Percentiles rank a stretch among this genome's conserved stretches.
Conservation (phyloP, 305 asterid species). For the Fraxinus paxiana region DNA sequence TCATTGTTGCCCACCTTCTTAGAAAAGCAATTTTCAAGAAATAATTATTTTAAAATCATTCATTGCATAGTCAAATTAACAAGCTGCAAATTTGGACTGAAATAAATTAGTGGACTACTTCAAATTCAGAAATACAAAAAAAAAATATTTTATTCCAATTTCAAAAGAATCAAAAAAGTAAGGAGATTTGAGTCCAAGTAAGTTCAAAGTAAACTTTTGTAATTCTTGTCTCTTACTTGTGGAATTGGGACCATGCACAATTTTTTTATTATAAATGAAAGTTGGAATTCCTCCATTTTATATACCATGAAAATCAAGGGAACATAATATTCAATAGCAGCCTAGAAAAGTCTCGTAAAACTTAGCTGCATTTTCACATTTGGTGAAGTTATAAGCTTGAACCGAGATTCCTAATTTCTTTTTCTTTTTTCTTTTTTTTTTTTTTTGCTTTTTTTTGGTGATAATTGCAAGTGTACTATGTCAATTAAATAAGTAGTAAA, state of each 20-base stretch:
- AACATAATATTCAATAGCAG: constrained; percentile 21
- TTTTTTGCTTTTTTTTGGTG: too few relatives aligned
- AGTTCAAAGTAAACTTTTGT: constrained; percentile 39
- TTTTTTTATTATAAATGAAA: constrained; percentile 24
- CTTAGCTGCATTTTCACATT: constrained; percentile 44
- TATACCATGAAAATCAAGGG: constrained; percentile 32
- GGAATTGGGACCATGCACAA: constrained; percentile 45
- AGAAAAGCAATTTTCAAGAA: constrained; percentile 26
- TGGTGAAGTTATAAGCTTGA: background rate
- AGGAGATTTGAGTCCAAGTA: constrained; percentile 35
- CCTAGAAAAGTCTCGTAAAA: constrained; percentile 27
- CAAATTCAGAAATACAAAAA: constrained; percentile 22
- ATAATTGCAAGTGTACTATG: background rate
- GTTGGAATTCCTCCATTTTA: constrained; percentile 19
- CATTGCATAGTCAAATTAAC: background rate
- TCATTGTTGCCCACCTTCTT: constrained; percentile 28
- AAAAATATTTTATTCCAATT: constrained; percentile 15
- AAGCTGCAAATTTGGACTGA: too few relatives aligned
- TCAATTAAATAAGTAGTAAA: too few relatives aligned
- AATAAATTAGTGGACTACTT: background rate
- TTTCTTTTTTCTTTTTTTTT: too few relatives aligned
- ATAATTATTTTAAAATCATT: background rate
- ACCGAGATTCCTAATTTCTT: background rate
- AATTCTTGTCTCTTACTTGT: constrained; percentile 37
- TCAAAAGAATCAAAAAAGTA: background rate